These are phyloP conservation scores for Aspergillus biplanus DNA, from an alignment of 495 filamentous ascomycete genomes.

Conservation along the genomic window DNA sequence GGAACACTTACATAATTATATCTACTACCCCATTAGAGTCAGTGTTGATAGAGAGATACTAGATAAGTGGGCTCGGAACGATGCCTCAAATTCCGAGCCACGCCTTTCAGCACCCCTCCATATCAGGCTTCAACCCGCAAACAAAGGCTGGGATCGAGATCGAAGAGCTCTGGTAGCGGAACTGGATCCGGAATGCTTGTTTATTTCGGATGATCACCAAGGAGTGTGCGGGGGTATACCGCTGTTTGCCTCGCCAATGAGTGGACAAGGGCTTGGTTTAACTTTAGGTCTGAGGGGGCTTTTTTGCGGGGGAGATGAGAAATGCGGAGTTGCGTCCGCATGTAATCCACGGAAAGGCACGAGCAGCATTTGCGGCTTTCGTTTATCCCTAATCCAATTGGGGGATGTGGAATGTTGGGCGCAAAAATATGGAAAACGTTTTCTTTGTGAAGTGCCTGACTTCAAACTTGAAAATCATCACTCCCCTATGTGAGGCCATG, in stretches of 20 bases:
- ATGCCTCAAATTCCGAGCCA: slow-evolving; percentile 16
- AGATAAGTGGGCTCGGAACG: slow-evolving; percentile 21
- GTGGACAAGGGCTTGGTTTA: not conserved
- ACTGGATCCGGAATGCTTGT: slow-evolving; percentile 12
- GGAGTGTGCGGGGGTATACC: not conserved
- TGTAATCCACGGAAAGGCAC: not conserved
- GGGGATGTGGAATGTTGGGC: not conserved
- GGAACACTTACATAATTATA: slow-evolving; percentile 14
- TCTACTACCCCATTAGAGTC: not conserved
- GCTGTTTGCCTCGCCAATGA: not conserved
- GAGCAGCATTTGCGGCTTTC: not conserved
- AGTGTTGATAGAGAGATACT: slow-evolving; percentile 8
- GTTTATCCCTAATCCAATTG: not conserved
- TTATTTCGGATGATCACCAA: slow-evolving; percentile 5
- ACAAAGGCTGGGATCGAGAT: not conserved
- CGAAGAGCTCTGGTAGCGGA: slow-evolving; percentile 2
- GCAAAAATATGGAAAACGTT: not conserved
- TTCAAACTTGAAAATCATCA: too few species aligned
- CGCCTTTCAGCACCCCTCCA: not conserved
- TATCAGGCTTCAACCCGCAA: slow-evolving; percentile 4
- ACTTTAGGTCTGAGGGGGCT: not conserved
- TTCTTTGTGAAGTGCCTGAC: too few species aligned
- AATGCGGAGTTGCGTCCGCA: slow-evolving; percentile 11
- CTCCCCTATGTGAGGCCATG: too few species aligned
- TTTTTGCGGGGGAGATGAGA: slow-evolving; percentile 8